Base-by-base conservation (phyloP, 331 rosid species). In the Malus hybrid region DNA sequence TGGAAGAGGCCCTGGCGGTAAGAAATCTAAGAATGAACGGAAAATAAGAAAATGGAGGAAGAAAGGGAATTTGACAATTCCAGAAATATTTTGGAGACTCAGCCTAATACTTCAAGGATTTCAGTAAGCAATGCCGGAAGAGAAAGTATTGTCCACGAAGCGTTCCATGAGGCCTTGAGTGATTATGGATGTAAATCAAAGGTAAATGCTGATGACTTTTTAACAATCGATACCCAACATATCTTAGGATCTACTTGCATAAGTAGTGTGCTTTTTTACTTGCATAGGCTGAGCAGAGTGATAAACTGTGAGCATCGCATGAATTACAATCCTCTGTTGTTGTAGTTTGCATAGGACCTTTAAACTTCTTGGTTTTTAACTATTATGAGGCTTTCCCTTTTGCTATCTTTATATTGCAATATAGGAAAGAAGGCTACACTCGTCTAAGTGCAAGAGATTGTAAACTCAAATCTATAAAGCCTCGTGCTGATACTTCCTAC, bases 121-220 rank as follows among this genome's bases (percentile, higher is more conserved):
- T 78, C 83, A 19, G 62, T 80, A 60, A 73, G 73, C 70, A 80
- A 82, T 27, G 76, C 55, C 32, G 56, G 77, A 68, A 78, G 80
- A 85, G 83, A 83, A 76, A 79, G 83, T 74, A 44, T 31, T 77
- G 66, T 60, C 34, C 78, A 16, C 13, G 82, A 81, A 65, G 73
- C 78, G 69, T 72, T 6, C 18, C 5, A 69, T 48, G 85, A 86
- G 48, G 69, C 76, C 57, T 57, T 19, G 29, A 83, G 59, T 74
- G 77, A 75, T 50, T 24, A 77, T 75, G 81, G 72, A 24, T 78
- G 74, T 75, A 81, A 77, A 46, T 65, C 33, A 69, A 78, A 85
- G 95, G 99, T 88, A 87, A 46, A 34, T 70, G 48, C 24, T 64
- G 22, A 36, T 65, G 31, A 31, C 24, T 50, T 54, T 65, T 54